Base-by-base conservation (phyloP, 1,139 yeast species). In the Yamadazyma sp. region DNA sequence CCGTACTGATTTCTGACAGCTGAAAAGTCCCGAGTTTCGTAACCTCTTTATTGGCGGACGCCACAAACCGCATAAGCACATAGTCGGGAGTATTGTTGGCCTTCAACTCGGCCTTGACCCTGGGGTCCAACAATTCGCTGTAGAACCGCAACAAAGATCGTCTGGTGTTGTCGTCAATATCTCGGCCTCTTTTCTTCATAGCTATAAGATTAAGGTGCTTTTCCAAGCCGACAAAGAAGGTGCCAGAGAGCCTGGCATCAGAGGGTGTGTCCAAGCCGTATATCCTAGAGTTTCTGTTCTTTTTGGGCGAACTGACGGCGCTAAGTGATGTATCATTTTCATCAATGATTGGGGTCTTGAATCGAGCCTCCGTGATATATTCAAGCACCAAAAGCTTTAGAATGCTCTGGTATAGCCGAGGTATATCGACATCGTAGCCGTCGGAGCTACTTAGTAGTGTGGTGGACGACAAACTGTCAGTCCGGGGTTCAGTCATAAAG, bases 11-110 rank as follows among this genome's bases (percentile, higher is more conserved):
- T 31, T 77, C 74, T 11, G 62, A 53, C 2, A 57, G 62, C 4
- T 69, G 69, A n/a, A 57, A 48, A 29, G 59, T 55, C 1, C 76
- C 76, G 29, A 77, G 47, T 45, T 80, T 80, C 36, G 67, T 70
- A 27, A 84, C 56, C 54, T 83, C 90, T 47, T 78, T 82, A 40
- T 80, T 78, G 7, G 86, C 80, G 42, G 78, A 71, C 17, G 82
- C 72, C 15, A 83, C 76, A 55, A 85, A 86, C 54, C 75, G 70
- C 67, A 82, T 76, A 7, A 86, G 74, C 37, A 86, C 62, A 41
- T 80, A 84, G 47, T 83, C 90, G 1, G 81, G 77, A 26, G 76
- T 70, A 29, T 67, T 65, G 40, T 72, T 67, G 16, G 70, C 56
- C 30, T 61, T 45, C 29, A 68, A 47, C 18, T 73, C 78, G 14